Evolutionary conservation across 108 stramenopile genomes (phyloP), one percentile per base, ranked within the genome.

Genomic region (Nitzschia palea): DNA sequence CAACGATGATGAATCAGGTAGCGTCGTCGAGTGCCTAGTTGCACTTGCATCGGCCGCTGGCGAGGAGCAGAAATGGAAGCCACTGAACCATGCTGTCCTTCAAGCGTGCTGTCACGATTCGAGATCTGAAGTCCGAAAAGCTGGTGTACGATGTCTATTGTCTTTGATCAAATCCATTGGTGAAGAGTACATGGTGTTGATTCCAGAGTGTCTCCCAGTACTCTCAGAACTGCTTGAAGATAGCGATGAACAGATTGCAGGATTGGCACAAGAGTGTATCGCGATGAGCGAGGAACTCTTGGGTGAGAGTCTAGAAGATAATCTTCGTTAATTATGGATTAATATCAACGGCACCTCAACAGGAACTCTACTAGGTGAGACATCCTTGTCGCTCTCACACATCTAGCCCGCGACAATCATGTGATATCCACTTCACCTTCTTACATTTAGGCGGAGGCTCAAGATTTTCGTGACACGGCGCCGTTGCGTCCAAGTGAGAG

Each of bases 171-270:
- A 88, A 56, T 80, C 88, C 3, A 81, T 95, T 18, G 94, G 94
- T 1, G 94, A 95, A 77, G 94, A 95, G 60, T 95, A 93, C 70
- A 91, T 95, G 94, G 88, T 92, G 2, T 68, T 95, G 9, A 84
- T 95, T 48, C 94, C 94, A 0, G 91, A 95, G 71, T 95, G 94
- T 53, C 62, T 95, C 25, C 94, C 94, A 20, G 75, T 89, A n/a
- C 79, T 95, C 12, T 90, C 89, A 3, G 94, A 95, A 62, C 69
- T 91, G 9, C 70, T 95, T 31, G 94, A 95, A 74, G 94, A 95
- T 57, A 63, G 60, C 4, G 84, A 93, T 36, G 91, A 90, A 80
- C 85, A 87, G 32, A 80, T 88, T 79, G 85, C 86, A 31, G 80
- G 80, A 5, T 63, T 90, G 73, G 91, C 94, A 5, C 79, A 76